phyloP scores from a whole-genome alignment of 495 filamentous ascomycete genomes.

The Daldinia grandis region DNA sequence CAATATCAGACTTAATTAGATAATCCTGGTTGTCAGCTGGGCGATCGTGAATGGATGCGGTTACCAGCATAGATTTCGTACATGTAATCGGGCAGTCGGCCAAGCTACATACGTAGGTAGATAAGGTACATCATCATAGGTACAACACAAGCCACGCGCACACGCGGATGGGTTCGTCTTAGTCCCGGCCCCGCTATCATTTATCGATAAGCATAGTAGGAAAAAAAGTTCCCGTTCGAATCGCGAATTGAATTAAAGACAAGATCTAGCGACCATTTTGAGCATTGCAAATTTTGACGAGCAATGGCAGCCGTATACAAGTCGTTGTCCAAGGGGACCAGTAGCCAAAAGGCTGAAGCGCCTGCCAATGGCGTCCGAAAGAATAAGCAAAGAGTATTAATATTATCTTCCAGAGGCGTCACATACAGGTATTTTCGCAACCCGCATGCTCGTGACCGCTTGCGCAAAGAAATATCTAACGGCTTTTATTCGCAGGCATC shows the following conservation, averaged over 20 bases:
- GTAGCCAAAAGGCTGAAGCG: conserved; percentile 56
- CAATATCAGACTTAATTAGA: background rate
- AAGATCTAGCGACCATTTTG: background rate
- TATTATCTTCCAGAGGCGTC: conserved; percentile 87
- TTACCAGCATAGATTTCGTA: conserved; percentile 5
- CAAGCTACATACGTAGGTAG: background rate
- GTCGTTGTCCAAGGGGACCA: conserved; percentile 75
- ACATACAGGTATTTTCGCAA: conserved; percentile 73
- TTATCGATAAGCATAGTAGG: conserved; percentile 36
- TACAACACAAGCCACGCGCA: conserved; percentile 1
- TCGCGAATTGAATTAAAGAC: conserved; percentile 20
- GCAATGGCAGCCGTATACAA: conserved; percentile 96
- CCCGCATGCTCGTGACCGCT: background rate
- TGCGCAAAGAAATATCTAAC: conserved; percentile 14
- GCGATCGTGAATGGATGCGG: conserved; percentile 9
- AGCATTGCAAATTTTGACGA: background rate
- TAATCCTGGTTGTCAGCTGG: conserved; percentile 6
- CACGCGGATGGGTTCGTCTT: background rate
- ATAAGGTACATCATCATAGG: conserved; percentile 4
- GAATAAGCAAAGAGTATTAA: conserved; percentile 84
- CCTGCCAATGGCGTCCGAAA: conserved; percentile 47
- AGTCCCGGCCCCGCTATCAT: conserved; percentile 17
- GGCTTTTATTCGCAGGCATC: conserved; percentile 66
- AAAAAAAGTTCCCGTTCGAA: conserved; percentile 43
- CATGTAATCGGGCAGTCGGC: background rate